phyloP scores from a whole-genome alignment of 1,284 basidiomycete species.

The Mycena sp. region DNA sequence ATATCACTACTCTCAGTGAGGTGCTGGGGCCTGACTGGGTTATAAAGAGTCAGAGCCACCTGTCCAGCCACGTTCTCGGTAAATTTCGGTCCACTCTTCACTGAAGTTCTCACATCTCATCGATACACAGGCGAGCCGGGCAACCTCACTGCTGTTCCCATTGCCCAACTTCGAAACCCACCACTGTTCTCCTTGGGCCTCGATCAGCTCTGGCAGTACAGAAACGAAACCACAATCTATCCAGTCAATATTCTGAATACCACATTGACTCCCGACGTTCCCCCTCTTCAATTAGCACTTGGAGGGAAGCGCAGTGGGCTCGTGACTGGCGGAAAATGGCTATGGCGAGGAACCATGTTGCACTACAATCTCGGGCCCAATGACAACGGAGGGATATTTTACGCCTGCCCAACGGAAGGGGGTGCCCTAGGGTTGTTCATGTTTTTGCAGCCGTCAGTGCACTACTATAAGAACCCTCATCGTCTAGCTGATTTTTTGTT shows the following conservation, averaged over 20 bases:
- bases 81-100: no score
- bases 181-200: constrained; percentile 64
- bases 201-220: constrained; percentile 60
- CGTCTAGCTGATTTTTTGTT: constrained; percentile 13
- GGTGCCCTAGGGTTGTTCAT: constrained; percentile 56
- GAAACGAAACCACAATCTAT: constrained; percentile 64
- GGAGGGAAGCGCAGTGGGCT: constrained; percentile 46
- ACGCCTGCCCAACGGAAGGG: constrained; percentile 51
- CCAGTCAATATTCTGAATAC: constrained; percentile 64
- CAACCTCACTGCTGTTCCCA: constrained; percentile 47
- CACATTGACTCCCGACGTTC: constrained; percentile 52
- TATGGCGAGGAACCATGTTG: constrained; percentile 65
- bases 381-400: constrained; percentile 61
- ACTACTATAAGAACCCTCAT: background rate
- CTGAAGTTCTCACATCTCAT: background rate
- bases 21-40: constrained; percentile 7
- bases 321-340: constrained; percentile 57
- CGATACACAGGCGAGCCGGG: constrained; percentile 39
- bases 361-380: constrained; percentile 57
- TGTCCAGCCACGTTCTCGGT: constrained; percentile 24
- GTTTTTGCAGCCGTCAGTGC: constrained; percentile 57
- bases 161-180: constrained; percentile 41
- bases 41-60: constrained; percentile 7
- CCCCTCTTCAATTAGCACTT: constrained; percentile 55
- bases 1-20: constrained; percentile 3